Conservation (phyloP, 2,329 filamentous ascomycete genomes). For the Penicillium capsulatum region DNA sequence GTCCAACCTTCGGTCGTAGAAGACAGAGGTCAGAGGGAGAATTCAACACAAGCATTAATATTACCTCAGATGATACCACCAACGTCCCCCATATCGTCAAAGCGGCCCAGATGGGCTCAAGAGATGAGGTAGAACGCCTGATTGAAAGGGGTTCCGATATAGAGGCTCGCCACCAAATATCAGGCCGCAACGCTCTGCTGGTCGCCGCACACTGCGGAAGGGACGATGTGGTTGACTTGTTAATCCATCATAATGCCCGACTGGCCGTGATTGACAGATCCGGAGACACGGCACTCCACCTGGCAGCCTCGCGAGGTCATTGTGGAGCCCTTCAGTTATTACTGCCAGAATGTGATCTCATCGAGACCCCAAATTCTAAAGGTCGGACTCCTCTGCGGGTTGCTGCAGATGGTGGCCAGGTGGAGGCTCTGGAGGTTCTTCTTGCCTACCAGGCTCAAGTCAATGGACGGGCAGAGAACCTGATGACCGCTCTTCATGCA, state of each 20-base stretch:
- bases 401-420: constrained; percentile 34
- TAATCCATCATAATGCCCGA: constrained; percentile 32
- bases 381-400: constrained; percentile 37
- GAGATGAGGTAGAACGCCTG: constrained; percentile 32
- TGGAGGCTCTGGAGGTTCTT: constrained; percentile 31
- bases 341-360: constrained; percentile 25
- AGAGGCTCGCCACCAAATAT: constrained; percentile 28
- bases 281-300: constrained; percentile 30
- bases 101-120: constrained; percentile 34
- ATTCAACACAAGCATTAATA: constrained; percentile 36
- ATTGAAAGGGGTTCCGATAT: constrained; percentile 30
- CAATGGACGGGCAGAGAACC: constrained; percentile 32
- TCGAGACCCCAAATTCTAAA: constrained; percentile 30
- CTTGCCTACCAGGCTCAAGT: constrained; percentile 32
- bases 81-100: constrained; percentile 34
- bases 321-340: constrained; percentile 27
- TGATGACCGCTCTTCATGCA: constrained; percentile 34
- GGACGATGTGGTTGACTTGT: constrained; percentile 31
- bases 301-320: constrained; percentile 33
- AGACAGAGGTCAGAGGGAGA: constrained; percentile 23
- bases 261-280: constrained; percentile 28
- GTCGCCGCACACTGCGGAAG: constrained; percentile 41
- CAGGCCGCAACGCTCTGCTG: constrained; percentile 36
- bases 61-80: constrained; percentile 27
- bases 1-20: constrained; percentile 1